Conservation (phyloP, 164 flowering plant species). For the Liquidambar formosana region DNA sequence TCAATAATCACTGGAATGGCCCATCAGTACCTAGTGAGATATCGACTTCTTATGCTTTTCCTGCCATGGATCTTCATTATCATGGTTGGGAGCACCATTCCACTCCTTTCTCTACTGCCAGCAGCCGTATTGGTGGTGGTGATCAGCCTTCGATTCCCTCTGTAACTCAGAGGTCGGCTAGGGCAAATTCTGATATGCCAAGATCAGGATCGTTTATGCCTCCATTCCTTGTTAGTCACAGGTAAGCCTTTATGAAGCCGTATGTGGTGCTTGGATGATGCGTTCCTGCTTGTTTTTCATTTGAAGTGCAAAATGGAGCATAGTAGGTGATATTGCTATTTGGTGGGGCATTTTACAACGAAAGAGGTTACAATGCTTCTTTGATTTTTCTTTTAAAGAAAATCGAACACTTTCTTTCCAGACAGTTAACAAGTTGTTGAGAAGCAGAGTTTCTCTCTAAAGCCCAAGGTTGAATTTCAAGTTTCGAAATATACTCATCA, state of each 20-base stretch:
- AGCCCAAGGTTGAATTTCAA: no score
- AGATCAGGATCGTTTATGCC: constrained; percentile 57
- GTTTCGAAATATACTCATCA: no score
- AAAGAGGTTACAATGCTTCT: no score
- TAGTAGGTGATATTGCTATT: no score
- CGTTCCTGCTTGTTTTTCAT: constrained; percentile 25
- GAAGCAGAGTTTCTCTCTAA: no score
- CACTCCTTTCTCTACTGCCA: constrained; percentile 42
- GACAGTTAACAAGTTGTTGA: no score
- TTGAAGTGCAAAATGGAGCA: no score
- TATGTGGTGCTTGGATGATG: no score
- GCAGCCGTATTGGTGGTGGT: constrained; percentile 39
- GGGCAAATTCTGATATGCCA: constrained; percentile 51
- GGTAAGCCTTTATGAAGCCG: constrained; percentile 36
- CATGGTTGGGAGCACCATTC: constrained; percentile 69
- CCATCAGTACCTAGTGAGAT: constrained; percentile 53
- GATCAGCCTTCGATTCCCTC: constrained; percentile 50
- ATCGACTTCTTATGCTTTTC: constrained; percentile 58
- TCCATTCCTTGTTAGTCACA: constrained; percentile 62
- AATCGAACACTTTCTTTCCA: no score
- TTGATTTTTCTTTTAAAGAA: no score
- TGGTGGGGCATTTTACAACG: no score
- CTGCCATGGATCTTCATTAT: constrained; percentile 60
- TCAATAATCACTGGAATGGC: constrained; percentile 66
- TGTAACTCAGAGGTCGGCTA: constrained; percentile 41